These are phyloP conservation scores for Jackrogersella multiformis DNA, from an alignment of 495 filamentous ascomycete genomes.

Conservation along the genomic window DNA sequence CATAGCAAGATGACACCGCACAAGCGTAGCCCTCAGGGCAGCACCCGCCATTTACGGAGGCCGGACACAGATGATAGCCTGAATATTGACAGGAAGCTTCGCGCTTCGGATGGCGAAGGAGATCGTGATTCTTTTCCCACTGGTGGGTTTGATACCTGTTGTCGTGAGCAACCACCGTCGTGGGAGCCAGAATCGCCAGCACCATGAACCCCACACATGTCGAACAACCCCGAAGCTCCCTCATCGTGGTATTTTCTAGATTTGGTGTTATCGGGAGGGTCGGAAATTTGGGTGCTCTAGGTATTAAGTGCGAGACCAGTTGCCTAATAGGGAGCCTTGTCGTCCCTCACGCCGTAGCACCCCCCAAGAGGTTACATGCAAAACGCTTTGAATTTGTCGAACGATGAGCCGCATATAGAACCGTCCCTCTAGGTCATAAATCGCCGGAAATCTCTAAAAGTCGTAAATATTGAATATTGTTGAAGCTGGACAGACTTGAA, in stretches of 20 bases:
- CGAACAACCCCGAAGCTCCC: constrained; percentile 41
- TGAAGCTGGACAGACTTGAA: constrained; percentile 8
- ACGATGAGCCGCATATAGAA: neutral
- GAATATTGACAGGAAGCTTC: constrained; percentile 31
- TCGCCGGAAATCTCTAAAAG: neutral
- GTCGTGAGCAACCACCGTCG: constrained; percentile 11
- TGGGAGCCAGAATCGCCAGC: constrained; percentile 37
- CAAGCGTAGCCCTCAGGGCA: constrained; percentile 56
- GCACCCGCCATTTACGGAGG: constrained; percentile 51
- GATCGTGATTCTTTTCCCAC: constrained; percentile 47
- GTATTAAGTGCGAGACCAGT: neutral
- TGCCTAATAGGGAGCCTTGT: constrained; percentile 11
- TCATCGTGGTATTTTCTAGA: constrained; percentile 42
- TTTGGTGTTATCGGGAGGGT: constrained; percentile 1
- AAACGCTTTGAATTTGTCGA: neutral
- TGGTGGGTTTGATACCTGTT: constrained; percentile 42
- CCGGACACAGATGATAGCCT: constrained; percentile 48
- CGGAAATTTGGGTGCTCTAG: neutral
- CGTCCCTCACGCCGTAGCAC: constrained; percentile 3
- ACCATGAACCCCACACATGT: constrained; percentile 40
- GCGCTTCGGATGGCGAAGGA: constrained; percentile 40
- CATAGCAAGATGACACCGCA: constrained; percentile 54
- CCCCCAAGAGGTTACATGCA: constrained; percentile 6
- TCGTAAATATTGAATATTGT: neutral
- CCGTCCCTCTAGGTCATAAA: neutral